Conservation (phyloP, 805 yeast genomes). For the Vanderwaltozyma tropicalis region DNA sequence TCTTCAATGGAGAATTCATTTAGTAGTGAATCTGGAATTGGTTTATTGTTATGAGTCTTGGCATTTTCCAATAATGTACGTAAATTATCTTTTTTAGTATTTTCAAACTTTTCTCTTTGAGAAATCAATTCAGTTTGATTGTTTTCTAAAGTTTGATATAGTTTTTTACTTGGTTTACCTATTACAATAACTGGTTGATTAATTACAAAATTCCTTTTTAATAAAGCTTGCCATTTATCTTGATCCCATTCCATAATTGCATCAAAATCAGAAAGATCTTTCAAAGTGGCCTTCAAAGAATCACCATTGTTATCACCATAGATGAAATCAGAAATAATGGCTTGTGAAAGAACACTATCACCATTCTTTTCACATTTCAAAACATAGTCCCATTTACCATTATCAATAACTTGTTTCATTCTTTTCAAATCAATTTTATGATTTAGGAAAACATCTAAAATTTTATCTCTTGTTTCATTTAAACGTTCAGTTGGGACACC, state of each 20-base stretch:
- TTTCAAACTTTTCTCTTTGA: slow-evolving; percentile 47
- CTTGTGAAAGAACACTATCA: slow-evolving; percentile 42
- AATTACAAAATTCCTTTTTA: slow-evolving; percentile 43
- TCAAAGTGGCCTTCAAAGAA: slow-evolving; percentile 45
- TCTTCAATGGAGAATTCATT: slow-evolving; percentile 59
- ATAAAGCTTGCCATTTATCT: slow-evolving; percentile 55
- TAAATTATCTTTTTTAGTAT: slow-evolving; percentile 46
- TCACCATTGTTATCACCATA: slow-evolving; percentile 62
- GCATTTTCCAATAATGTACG: slow-evolving; percentile 49
- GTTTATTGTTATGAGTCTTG: slow-evolving; percentile 53
- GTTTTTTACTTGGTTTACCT: slow-evolving; percentile 51
- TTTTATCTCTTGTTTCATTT: slow-evolving; percentile 40
- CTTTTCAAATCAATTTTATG: slow-evolving; percentile 58
- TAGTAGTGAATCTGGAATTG: slow-evolving; percentile 63
- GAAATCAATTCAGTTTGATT: slow-evolving; percentile 40
- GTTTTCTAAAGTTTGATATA: slow-evolving; percentile 43
- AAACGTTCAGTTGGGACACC: slow-evolving; percentile 71
- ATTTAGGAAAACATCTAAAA: slow-evolving; percentile 40
- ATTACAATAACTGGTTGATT: slow-evolving; percentile 56
- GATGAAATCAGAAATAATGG: slow-evolving; percentile 67
- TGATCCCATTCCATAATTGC: slow-evolving; percentile 47
- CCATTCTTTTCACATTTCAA: slow-evolving; percentile 55
- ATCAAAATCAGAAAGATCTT: slow-evolving; percentile 46
- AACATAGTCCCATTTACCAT: slow-evolving; percentile 50
- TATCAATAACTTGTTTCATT: slow-evolving; percentile 58